Evolutionary conservation across 2,329 filamentous ascomycete species (phyloP).

Genomic region (Cadophora luteo-olivacea): DNA sequence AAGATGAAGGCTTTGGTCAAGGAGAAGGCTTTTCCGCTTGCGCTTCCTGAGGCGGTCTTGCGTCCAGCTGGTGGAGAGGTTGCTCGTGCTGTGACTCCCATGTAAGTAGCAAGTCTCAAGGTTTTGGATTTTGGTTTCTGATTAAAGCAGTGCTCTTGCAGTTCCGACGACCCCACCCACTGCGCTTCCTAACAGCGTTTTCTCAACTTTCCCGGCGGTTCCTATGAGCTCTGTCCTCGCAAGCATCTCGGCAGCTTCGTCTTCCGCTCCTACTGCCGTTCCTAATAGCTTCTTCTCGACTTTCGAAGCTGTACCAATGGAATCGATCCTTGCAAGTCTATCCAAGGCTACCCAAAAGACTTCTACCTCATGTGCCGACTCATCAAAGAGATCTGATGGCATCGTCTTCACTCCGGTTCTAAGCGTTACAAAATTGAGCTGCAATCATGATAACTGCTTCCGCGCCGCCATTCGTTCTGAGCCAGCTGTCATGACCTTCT

Average conservation of each 20-base stretch:
- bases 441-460: conserved; percentile 7
- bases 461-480: conserved; percentile 3
- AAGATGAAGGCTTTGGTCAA: not conserved
- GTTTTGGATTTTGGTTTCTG: too few relatives aligned
- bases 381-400: too few relatives aligned
- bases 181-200: not conserved
- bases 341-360: too few relatives aligned
- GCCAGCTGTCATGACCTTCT: not conserved
- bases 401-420: too few relatives aligned
- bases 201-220: not conserved
- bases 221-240: not conserved
- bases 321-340: not conserved
- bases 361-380: too few relatives aligned
- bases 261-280: not conserved
- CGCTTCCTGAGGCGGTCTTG: conserved; percentile 13
- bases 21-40: conserved; percentile 16
- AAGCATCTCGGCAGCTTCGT: not conserved
- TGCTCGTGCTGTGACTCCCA: conserved; percentile 4
- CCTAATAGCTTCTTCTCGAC: not conserved
- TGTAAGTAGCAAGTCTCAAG: conserved; percentile 3
- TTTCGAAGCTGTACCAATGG: not conserved
- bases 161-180: not conserved
- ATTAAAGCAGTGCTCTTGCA: not conserved
- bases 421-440: too few relatives aligned
- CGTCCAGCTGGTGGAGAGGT: not conserved